phyloP scores from a whole-genome alignment of 2,329 filamentous ascomycete species.

The Penicillium expansum region DNA sequence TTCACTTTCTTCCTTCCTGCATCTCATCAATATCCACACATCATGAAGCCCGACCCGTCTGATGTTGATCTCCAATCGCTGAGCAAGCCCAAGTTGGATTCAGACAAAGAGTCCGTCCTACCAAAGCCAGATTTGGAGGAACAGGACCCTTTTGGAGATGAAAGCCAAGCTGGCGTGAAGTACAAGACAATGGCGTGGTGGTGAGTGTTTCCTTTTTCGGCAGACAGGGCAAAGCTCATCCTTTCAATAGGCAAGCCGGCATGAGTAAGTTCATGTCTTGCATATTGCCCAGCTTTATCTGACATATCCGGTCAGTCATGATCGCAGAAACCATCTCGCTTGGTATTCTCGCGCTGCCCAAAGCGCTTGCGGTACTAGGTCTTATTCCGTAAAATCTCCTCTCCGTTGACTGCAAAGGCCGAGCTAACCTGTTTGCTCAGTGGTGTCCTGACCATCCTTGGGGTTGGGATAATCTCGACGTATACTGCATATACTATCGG shows the following conservation, averaged over 20 bases:
- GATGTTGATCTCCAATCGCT: background rate
- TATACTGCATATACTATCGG: conserved; percentile 59
- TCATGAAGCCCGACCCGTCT: background rate
- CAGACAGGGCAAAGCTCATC: background rate
- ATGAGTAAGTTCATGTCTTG: conserved; percentile 14
- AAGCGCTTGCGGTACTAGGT: conserved; percentile 50
- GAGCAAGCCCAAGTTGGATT: background rate
- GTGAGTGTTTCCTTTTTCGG: conserved; percentile 12
- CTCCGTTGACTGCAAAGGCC: background rate
- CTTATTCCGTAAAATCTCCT: conserved; percentile 44
- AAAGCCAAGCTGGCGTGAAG: conserved; percentile 23
- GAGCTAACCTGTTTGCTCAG: conserved; percentile 20
- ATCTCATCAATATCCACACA: background rate
- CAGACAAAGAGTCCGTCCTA: background rate
- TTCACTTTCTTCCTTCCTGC: background rate
- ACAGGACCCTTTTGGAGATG: conserved; percentile 27
- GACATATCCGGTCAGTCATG: conserved; percentile 42
- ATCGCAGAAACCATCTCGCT: conserved; percentile 57
- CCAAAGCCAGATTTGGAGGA: background rate
- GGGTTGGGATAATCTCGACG: conserved; percentile 52
- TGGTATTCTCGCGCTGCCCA: conserved; percentile 54
- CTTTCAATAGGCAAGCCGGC: conserved; percentile 20
- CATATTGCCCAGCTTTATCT: background rate
- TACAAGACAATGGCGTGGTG: conserved; percentile 32
- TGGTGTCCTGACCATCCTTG: conserved; percentile 51